Evolutionary conservation across 2,329 filamentous ascomycete species (phyloP).

Genomic region (Aspergillus felis): DNA sequence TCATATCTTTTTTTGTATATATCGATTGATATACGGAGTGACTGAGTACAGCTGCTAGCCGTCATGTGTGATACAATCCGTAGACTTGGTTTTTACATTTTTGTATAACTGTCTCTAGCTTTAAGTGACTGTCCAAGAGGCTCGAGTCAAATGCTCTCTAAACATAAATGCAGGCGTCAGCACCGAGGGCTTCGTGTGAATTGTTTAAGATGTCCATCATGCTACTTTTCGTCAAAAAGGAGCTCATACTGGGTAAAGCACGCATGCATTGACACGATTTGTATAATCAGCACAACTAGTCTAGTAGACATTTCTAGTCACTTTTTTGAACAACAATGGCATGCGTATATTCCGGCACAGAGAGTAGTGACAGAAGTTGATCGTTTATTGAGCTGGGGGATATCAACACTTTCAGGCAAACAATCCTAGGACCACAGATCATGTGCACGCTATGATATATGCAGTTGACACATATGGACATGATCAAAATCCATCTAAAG

Average conservation of each 20-base stretch:
- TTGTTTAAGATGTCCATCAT: neutral
- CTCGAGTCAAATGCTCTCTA: neutral
- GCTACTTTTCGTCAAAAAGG: neutral
- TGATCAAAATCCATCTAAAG: conserved; percentile 29
- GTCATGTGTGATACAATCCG: neutral
- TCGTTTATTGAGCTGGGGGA: no score
- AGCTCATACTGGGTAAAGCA: neutral
- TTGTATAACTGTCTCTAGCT: neutral
- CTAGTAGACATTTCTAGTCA: no score
- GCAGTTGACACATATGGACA: conserved; percentile 19
- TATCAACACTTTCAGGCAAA: neutral
- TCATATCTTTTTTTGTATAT: conserved; percentile 6
- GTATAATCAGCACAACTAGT: no score
- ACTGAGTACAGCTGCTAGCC: neutral
- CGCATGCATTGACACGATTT: neutral
- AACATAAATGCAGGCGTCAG: neutral
- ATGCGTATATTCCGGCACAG: no score
- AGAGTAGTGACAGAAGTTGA: no score
- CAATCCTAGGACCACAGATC: neutral
- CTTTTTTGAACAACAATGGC: no score
- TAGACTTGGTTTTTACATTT: neutral
- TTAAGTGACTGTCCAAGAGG: neutral
- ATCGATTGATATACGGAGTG: conserved; percentile 1
- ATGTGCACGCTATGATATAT: neutral
- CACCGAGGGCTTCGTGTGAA: neutral